Conservation (phyloP, 2,329 filamentous ascomycete genomes). For the Cladosporium cucumerinum region DNA sequence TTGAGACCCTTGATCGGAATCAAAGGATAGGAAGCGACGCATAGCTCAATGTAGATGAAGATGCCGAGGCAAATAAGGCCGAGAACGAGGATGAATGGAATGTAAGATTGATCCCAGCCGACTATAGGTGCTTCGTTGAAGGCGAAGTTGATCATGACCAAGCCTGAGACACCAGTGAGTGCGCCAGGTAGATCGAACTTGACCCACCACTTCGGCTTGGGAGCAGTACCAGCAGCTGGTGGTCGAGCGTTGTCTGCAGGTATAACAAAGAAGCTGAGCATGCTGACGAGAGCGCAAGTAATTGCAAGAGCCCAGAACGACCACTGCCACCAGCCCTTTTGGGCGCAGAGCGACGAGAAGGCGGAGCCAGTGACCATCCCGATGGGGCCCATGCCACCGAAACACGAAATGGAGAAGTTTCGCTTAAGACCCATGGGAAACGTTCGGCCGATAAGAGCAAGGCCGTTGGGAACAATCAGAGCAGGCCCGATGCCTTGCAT, state of each 20-base stretch:
- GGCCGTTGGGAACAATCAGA: conserved; percentile 37
- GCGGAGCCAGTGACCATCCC: conserved; percentile 36
- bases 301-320: conserved; percentile 32
- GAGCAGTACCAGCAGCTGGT: background rate
- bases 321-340: conserved; percentile 35
- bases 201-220: conserved; percentile 9
- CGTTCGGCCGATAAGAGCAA: conserved; percentile 36
- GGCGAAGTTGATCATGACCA: conserved; percentile 34
- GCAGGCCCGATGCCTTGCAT: conserved; percentile 42
- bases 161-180: conserved; percentile 29
- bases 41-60: conserved; percentile 31
- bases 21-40: conserved; percentile 19
- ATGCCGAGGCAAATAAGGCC: conserved; percentile 27
- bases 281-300: conserved; percentile 23
- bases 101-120: conserved; percentile 31
- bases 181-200: conserved; percentile 29
- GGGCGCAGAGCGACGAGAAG: conserved; percentile 35
- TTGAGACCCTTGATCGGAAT: conserved; percentile 29
- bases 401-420: conserved; percentile 39
- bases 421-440: conserved; percentile 37
- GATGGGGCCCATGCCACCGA: conserved; percentile 36
- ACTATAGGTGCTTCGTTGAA: conserved; percentile 34
- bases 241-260: conserved; percentile 5
- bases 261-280: conserved; percentile 16
- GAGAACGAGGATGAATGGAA: conserved; percentile 31